These are phyloP conservation scores for Ramaria rubella DNA, from an alignment of 768 basidiomycete genomes.

Conservation along the genomic window DNA sequence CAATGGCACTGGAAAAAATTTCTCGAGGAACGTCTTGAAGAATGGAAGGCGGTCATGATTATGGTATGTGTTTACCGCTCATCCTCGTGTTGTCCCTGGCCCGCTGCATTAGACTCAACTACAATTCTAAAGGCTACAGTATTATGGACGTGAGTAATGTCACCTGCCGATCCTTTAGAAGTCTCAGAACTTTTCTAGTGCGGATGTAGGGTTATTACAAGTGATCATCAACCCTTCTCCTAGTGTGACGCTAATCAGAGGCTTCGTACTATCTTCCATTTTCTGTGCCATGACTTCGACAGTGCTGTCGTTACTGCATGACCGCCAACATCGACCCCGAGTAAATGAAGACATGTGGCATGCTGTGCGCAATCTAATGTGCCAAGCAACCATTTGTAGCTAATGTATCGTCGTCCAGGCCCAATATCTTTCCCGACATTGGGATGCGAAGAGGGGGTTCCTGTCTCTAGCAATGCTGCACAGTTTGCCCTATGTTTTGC, in stretches of 20 bases:
- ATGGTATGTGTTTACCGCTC: slow-evolving; percentile 29
- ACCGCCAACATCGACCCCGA: not conserved
- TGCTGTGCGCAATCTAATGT: not conserved
- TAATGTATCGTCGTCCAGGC: not conserved
- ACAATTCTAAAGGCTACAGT: not conserved
- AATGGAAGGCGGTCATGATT: slow-evolving; percentile 42
- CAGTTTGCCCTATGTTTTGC: not conserved
- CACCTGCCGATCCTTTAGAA: not conserved
- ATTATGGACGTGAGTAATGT: not conserved
- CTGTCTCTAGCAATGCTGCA: not conserved
- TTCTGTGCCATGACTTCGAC: not conserved
- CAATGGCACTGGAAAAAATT: slow-evolving; percentile 49
- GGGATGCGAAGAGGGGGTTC: not conserved
- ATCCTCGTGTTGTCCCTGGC: not conserved
- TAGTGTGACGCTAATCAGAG: not conserved
- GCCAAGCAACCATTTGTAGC: too few relatives aligned
- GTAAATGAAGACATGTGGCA: not conserved
- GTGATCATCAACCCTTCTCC: not conserved
- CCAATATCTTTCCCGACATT: not conserved
- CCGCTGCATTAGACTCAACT: not conserved
- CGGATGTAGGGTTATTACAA: not conserved
- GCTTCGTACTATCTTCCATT: not conserved
- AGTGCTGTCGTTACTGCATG: not conserved
- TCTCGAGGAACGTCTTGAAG: slow-evolving; percentile 35
- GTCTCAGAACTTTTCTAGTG: not conserved